Evolutionary conservation across 1,284 basidiomycete genomes (phyloP).

Genomic region (Marasmius sp.): DNA sequence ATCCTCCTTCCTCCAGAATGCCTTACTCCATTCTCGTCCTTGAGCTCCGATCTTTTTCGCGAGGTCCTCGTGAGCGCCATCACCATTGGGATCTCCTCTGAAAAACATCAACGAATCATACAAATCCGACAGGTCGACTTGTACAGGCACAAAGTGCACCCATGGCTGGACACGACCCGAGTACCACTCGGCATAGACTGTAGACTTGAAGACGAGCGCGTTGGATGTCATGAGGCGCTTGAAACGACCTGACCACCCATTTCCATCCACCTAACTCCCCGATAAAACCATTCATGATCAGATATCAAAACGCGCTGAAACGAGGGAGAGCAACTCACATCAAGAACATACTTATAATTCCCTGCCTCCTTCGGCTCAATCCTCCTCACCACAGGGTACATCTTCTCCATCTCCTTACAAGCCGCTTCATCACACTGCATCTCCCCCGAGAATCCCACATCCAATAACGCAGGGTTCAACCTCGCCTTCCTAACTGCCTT

Average conservation of each 20-base stretch:
- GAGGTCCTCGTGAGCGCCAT: slow-evolving; percentile 46
- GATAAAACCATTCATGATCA: background rate
- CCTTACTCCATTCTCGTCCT: slow-evolving; percentile 51
- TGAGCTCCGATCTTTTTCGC: slow-evolving; percentile 49
- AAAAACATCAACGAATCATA: slow-evolving; percentile 56
- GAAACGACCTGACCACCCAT: slow-evolving; percentile 71
- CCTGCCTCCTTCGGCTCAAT: slow-evolving; percentile 48
- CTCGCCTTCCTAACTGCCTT: slow-evolving; percentile 31
- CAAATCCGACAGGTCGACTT: slow-evolving; percentile 45
- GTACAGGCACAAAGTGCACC: slow-evolving; percentile 58
- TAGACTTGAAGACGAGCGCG: slow-evolving; percentile 64
- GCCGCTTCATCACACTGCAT: slow-evolving; percentile 39
- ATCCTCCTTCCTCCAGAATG: slow-evolving; percentile 55
- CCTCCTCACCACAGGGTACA: slow-evolving; percentile 49
- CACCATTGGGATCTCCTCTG: slow-evolving; percentile 37
- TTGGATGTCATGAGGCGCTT: slow-evolving; percentile 65
- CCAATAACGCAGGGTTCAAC: slow-evolving; percentile 53
- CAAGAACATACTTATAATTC: slow-evolving; percentile 65
- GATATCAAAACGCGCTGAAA: background rate
- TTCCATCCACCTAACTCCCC: slow-evolving; percentile 65
- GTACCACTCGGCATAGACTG: slow-evolving; percentile 71
- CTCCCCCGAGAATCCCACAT: slow-evolving; percentile 55
- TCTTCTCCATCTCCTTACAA: slow-evolving; percentile 36
- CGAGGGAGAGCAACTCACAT: slow-evolving; percentile 40
- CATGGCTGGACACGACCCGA: slow-evolving; percentile 40